phyloP scores from a whole-genome alignment of 2,329 filamentous ascomycete genomes.

The Trichoderma oligosporum region DNA sequence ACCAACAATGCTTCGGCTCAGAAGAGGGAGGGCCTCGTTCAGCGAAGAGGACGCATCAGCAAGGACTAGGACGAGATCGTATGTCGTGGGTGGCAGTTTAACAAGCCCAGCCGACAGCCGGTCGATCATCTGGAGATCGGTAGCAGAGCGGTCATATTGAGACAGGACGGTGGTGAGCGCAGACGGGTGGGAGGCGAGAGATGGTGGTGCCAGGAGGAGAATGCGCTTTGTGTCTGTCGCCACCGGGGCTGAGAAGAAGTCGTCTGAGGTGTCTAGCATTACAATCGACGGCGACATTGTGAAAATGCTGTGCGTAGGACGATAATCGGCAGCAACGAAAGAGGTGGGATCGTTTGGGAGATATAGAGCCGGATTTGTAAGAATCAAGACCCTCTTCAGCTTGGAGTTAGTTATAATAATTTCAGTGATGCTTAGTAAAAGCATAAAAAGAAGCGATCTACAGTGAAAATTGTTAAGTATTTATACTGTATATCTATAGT shows the following conservation, averaged over 20 bases:
- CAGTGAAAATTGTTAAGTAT: background rate
- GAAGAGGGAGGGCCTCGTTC: conserved; percentile 59
- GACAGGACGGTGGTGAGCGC: conserved; percentile 68
- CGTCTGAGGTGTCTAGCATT: conserved; percentile 53
- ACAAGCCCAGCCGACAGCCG: conserved; percentile 80
- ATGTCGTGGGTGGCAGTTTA: conserved; percentile 68
- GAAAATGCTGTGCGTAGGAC: background rate
- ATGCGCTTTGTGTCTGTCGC: conserved; percentile 49
- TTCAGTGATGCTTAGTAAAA: conserved; percentile 18
- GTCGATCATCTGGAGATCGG: conserved; percentile 97
- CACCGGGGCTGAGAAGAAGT: conserved; percentile 41
- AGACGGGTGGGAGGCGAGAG: conserved; percentile 79
- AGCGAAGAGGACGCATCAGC: conserved; percentile 51
- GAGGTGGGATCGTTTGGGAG: background rate
- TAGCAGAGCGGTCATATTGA: conserved; percentile 67
- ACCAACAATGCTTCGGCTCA: conserved; percentile 46
- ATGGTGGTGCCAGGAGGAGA: conserved; percentile 85
- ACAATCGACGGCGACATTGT: conserved; percentile 52
- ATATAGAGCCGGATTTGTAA: conserved; percentile 12
- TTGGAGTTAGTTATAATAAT: conserved; percentile 12
- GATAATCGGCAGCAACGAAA: background rate
- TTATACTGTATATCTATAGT: conserved; percentile 3
- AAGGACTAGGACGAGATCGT: conserved; percentile 81
- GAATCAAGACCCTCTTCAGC: background rate
- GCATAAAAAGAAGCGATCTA: background rate